phyloP scores from a whole-genome alignment of 805 yeast species.

The Metschnikowia similis region DNA sequence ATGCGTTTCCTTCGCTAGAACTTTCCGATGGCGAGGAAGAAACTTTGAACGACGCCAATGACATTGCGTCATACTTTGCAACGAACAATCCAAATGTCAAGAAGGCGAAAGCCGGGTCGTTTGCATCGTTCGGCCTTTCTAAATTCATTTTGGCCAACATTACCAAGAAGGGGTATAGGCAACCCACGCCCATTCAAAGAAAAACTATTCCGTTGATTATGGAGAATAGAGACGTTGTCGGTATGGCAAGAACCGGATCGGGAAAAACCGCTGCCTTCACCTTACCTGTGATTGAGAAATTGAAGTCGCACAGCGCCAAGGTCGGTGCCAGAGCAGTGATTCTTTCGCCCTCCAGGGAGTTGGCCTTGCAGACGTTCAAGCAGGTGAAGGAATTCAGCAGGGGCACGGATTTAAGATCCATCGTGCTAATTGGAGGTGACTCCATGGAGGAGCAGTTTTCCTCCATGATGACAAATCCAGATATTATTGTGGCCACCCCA shows the following conservation, averaged over 20 bases:
- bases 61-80: slow-evolving; percentile 41
- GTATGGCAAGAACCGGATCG: slow-evolving; percentile 99
- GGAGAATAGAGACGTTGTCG: slow-evolving; percentile 90
- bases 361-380: slow-evolving; percentile 88
- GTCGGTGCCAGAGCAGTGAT: slow-evolving; percentile 88
- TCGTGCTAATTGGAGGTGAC: slow-evolving; percentile 93
- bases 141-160: slow-evolving; percentile 67
- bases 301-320: slow-evolving; percentile 78
- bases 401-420: slow-evolving; percentile 78
- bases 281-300: slow-evolving; percentile 81
- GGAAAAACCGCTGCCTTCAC: slow-evolving; percentile 98
- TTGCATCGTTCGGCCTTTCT: slow-evolving; percentile 86
- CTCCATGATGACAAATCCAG: slow-evolving; percentile 91
- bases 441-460: slow-evolving; percentile 95
- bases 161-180: slow-evolving; percentile 79
- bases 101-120: slow-evolving; percentile 73
- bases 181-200: slow-evolving; percentile 97
- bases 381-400: slow-evolving; percentile 83
- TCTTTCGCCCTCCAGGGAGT: slow-evolving; percentile 91
- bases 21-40: slow-evolving; percentile 44
- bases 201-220: slow-evolving; percentile 89
- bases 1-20: slow-evolving; percentile 47
- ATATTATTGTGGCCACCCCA: slow-evolving; percentile 92
- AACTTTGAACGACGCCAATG: slow-evolving; percentile 38
- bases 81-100: slow-evolving; percentile 42